Base-by-base conservation (phyloP, 2,329 filamentous ascomycete species). In the Leptographium lundbergii region DNA sequence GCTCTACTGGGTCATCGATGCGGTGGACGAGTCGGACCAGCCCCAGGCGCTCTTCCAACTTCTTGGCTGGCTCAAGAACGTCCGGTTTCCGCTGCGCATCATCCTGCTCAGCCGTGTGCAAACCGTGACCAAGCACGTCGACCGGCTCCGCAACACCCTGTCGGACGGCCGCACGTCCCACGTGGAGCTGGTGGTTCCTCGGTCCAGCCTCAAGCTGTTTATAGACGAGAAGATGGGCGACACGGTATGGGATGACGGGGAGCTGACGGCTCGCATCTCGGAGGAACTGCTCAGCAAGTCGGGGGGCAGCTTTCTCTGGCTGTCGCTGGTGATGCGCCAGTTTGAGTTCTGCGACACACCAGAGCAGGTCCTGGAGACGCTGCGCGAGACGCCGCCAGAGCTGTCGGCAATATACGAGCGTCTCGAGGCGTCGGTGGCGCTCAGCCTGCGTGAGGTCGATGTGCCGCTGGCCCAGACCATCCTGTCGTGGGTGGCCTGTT, bases 1-100 rank as follows among this genome's bases (percentile, higher is more conserved):
- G n/a, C 4, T 52, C 6, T 55, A 50, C 39, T 60, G 59, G 59
- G 25, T 60, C 7, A 55, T 60, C 6, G 59, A 60, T 25, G 59
- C 48, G 7, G 14, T 58, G 11, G 59, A 60, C 52, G 55, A 56
- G 32, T 42, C n/a, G n/a, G 59, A 60, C 19, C 7, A 32, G 4
- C 4, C 48, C 11, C 48, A 29, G 6, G 14, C 14, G 14, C 32
- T 53, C 0, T n/a, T 25, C 13, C 19, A 24, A 4, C 42, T 53
- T 4, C 17, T 56, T 6, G 25, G 27, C 11, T 24, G 25, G 7
- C 51, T 59, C 22, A 17, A 47, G 6, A 22, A 51, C 14, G 11
- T 56, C 7, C 29, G 25, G 2, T 19, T 47, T 7, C 42, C 42
- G 17, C 42, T 47, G 11, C 51, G 51, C 14, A 17, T 53, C 7